These are phyloP conservation scores for Gautieria morchelliformis DNA, from an alignment of 768 basidiomycete genomes.

Conservation along the genomic window DNA sequence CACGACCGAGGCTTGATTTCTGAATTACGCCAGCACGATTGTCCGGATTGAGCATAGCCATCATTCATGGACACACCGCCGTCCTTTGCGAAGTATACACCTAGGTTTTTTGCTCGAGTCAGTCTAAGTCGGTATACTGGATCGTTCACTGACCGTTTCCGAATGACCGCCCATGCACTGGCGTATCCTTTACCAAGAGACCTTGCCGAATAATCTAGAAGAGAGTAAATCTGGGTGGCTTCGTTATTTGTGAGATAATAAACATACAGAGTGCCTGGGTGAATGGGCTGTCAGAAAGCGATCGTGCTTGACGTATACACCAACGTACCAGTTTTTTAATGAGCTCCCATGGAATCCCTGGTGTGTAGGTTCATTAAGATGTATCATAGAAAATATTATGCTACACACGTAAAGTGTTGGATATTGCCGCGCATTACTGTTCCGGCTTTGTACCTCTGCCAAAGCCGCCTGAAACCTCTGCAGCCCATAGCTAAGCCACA, in stretches of 20 bases:
- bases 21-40: conserved; percentile 43
- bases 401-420: conserved; percentile 24
- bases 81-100: conserved; percentile 62
- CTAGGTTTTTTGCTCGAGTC: conserved; percentile 19
- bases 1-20: conserved; percentile 36
- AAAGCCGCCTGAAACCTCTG: conserved; percentile 41
- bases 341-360: conserved; percentile 66
- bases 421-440: conserved; percentile 34
- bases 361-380: conserved; percentile 13
- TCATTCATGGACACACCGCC: conserved; percentile 35
- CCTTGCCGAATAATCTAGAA: conserved; percentile 64
- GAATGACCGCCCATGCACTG: conserved; percentile 48
- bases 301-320: not conserved
- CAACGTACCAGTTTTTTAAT: conserved; percentile 38
- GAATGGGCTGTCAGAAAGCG: not conserved
- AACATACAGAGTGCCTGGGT: conserved; percentile 44
- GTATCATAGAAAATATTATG: not conserved
- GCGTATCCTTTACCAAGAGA: conserved; percentile 50
- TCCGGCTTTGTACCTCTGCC: conserved; percentile 25
- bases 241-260: not conserved
- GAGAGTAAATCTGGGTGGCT: not conserved
- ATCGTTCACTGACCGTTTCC: conserved; percentile 40
- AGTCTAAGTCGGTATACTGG: no score
- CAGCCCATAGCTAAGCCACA: not conserved
- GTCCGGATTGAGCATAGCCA: conserved; percentile 26